Evolutionary conservation across 768 basidiomycete genomes (phyloP).

Genomic region (Trametes villosa): DNA sequence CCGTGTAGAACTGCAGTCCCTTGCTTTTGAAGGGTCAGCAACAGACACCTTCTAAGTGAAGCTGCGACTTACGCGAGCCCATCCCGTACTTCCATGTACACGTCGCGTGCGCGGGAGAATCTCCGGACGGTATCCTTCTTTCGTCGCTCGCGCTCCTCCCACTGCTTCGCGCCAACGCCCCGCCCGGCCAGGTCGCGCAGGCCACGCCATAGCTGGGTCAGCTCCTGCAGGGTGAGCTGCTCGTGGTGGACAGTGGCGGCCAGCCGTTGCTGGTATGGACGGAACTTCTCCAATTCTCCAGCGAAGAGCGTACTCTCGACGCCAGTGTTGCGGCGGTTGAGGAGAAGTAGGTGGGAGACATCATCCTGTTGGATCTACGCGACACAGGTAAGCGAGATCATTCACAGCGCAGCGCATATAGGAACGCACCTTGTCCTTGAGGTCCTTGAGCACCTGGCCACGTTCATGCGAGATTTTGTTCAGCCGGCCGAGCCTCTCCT

Average conservation of each 20-base stretch:
- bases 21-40: constrained; percentile 53
- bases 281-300: constrained; percentile 93
- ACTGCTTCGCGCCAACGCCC: constrained; percentile 75
- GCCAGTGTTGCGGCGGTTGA: constrained; percentile 83
- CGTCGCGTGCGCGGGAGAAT: constrained; percentile 78
- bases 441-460: constrained; percentile 84
- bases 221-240: constrained; percentile 71
- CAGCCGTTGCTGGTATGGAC: constrained; percentile 85
- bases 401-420: background rate
- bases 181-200: constrained; percentile 76
- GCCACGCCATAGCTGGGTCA: constrained; percentile 71
- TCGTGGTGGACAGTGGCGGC: constrained; percentile 80
- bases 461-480: constrained; percentile 87
- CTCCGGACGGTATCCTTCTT: constrained; percentile 76
- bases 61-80: constrained; percentile 67
- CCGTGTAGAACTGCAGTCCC: constrained; percentile 87
- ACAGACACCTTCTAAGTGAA: constrained; percentile 5
- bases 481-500: constrained; percentile 75
- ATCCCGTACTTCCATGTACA: constrained; percentile 85
- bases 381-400: background rate
- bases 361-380: constrained; percentile 91
- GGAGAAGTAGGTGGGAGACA: constrained; percentile 90
- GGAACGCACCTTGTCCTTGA: constrained; percentile 86
- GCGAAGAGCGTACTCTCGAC: constrained; percentile 91
- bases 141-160: constrained; percentile 80